Percentiles rank a stretch among this genome's conserved stretches.
These are phyloP conservation scores for Penicillium sp. DNA, from an alignment of 2,329 filamentous ascomycete genomes.

Conservation along the genomic window DNA sequence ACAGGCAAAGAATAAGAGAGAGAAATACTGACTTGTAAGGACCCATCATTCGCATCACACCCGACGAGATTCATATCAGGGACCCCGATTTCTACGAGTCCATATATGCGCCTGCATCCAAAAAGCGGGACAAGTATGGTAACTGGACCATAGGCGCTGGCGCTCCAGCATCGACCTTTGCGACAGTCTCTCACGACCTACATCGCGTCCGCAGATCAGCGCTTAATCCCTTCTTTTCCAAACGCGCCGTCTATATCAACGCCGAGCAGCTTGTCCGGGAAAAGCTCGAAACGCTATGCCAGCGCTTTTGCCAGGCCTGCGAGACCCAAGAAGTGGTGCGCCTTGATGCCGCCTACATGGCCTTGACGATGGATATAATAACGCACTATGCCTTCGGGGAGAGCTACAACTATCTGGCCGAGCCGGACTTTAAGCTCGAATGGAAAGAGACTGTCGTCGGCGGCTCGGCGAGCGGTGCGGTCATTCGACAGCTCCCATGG, in stretches of 20 bases:
- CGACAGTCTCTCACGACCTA: constrained; percentile 20
- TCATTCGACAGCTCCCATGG: constrained; percentile 27
- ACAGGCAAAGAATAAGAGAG: background rate
- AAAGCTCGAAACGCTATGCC: constrained; percentile 29
- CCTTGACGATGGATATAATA: constrained; percentile 35
- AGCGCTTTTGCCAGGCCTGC: constrained; percentile 21
- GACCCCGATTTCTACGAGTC: constrained; percentile 32
- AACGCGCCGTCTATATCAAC: constrained; percentile 32
- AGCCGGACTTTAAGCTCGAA: constrained; percentile 23
- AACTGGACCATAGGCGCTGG: constrained; percentile 18
- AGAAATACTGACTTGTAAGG: constrained; percentile 18
- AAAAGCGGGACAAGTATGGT: constrained; percentile 26
- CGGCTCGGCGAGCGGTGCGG: constrained; percentile 22
- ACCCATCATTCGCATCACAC: constrained; percentile 34
- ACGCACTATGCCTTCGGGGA: constrained; percentile 37
- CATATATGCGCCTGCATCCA: constrained; percentile 27
- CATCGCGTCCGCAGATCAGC: constrained; percentile 24
- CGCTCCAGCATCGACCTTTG: constrained; percentile 19
- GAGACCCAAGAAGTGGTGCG: constrained; percentile 18
- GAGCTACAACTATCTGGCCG: constrained; percentile 28
- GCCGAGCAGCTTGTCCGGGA: constrained; percentile 37
- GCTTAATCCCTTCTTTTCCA: constrained; percentile 26
- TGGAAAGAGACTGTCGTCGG: constrained; percentile 23
- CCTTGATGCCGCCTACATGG: constrained; percentile 24
- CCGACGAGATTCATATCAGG: constrained; percentile 31